Evolutionary conservation across 169 alveolate genomes (phyloP), one percentile per base, ranked within the genome.

Genomic region (Cyclospora cayetanensis): DNA sequence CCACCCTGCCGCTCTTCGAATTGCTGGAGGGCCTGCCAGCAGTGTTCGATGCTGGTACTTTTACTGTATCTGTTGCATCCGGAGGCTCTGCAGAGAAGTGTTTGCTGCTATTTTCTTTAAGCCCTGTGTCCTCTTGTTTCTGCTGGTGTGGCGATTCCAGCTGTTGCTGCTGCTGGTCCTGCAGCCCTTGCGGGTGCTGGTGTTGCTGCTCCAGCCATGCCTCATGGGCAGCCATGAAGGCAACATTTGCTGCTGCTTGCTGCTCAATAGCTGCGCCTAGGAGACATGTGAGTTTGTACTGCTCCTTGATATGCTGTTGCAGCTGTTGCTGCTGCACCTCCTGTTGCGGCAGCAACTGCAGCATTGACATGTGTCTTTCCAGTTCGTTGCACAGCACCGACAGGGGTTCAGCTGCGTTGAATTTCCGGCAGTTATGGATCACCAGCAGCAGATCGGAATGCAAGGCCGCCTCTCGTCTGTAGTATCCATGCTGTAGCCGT

Each of bases 401-500:
- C 12, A 83, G 29, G 25, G 55, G 46, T 25, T 83, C 80, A 1
- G 53, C 55, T 3, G 91, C 53, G n/a, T 83, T 83, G 43, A 83
- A 83, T 15, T 4, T 60, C 11, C 91, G 70, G 66, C 91, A 83
- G 66, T 83, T 55, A 29, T 37, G 42, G 34, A 83, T 79, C 60
- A 83, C 68, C 63, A 83, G 91, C 39, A 31, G 91, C 52, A 83
- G 41, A 42, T 83, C 91, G 4, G 52, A 34, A n/a, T 83, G 91
- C 63, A 83, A 37, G 11, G 91, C 91, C 12, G 91, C 76, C 39
- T 83, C 91, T 2, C 91, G 41, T 2, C 91, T 39, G 46, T 83
- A 83, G 66, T 5, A 83, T 12, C 91, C 91, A 43, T 83, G 12
- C 91, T 46, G 68, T 37, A 83, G 66, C 3, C 91, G 55, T 43